phyloP scores from a whole-genome alignment of 768 basidiomycete species.

The Kondoa malvinella region DNA sequence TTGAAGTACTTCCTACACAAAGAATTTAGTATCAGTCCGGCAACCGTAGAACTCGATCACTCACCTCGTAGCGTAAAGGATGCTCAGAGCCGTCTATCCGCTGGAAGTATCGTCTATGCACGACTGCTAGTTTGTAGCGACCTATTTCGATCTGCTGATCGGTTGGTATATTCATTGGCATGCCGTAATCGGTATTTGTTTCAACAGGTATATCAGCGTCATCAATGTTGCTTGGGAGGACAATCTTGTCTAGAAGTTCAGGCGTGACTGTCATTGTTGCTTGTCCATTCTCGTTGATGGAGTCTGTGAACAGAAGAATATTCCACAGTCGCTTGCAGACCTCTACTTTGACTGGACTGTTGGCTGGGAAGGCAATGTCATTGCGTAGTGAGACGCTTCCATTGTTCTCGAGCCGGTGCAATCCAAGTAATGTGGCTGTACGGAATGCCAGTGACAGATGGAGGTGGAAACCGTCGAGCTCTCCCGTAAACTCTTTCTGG shows the following conservation, averaged over 20 bases:
- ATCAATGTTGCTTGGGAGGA: not conserved
- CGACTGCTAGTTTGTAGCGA: not conserved
- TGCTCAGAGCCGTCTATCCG: not conserved
- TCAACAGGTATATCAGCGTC: not conserved
- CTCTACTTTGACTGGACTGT: not conserved
- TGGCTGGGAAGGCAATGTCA: not conserved
- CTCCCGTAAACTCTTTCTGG: too few species aligned
- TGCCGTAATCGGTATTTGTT: not conserved
- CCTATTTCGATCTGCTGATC: not conserved
- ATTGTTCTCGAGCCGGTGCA: not conserved
- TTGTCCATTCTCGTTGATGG: not conserved
- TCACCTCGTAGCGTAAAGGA: not conserved
- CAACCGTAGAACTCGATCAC: not conserved
- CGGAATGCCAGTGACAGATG: not conserved
- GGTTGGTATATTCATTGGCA: not conserved
- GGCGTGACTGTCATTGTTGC: not conserved
- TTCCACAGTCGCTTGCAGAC: not conserved
- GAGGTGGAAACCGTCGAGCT: not conserved
- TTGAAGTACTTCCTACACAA: not conserved
- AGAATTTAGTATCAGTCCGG: not conserved
- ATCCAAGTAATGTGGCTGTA: not conserved
- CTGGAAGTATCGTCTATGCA: not conserved
- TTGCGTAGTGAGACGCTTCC: not conserved
- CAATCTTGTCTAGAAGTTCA: not conserved
- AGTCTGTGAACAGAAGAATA: not conserved